These are phyloP conservation scores for Colletotrichum destructivum DNA, from an alignment of 2,329 filamentous ascomycete species.

Conservation along the genomic window DNA sequence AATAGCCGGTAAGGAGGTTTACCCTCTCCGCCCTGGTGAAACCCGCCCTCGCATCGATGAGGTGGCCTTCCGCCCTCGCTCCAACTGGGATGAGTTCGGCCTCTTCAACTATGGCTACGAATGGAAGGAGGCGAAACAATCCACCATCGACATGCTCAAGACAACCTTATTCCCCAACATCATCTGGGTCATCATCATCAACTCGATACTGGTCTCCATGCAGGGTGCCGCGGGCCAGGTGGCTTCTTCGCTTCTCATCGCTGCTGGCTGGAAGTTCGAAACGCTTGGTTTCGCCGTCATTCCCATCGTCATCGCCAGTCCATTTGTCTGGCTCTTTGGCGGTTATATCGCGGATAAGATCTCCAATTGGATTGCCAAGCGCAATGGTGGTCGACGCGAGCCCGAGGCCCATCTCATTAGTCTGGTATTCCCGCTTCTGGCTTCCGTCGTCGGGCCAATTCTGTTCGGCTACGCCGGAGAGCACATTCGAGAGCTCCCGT, in stretches of 20 bases:
- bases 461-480: conserved; percentile 52
- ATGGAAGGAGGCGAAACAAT: conserved; percentile 45
- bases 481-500: conserved; percentile 45
- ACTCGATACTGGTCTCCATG: conserved; percentile 51
- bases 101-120: conserved; percentile 51
- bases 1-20: conserved; percentile 42
- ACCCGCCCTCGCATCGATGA: conserved; percentile 42
- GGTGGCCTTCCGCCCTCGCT: conserved; percentile 45
- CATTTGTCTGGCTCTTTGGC: conserved; percentile 45
- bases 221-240: conserved; percentile 50
- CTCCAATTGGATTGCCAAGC: conserved; percentile 49
- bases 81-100: conserved; percentile 51
- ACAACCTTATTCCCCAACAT: conserved; percentile 54
- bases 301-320: conserved; percentile 41
- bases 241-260: conserved; percentile 41
- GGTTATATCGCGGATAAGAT: conserved; percentile 51
- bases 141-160: conserved; percentile 50
- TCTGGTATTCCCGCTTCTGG: conserved; percentile 49
- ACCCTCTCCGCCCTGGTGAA: conserved; percentile 41
- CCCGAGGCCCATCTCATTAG: conserved; percentile 53
- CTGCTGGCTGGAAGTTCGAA: conserved; percentile 50
- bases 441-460: conserved; percentile 50
- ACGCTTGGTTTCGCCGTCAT: conserved; percentile 48
- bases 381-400: conserved; percentile 49
- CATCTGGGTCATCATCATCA: conserved; percentile 52